These are phyloP conservation scores for Trichoderma asperellum DNA, from an alignment of 2,329 filamentous ascomycete genomes.

Conservation along the genomic window DNA sequence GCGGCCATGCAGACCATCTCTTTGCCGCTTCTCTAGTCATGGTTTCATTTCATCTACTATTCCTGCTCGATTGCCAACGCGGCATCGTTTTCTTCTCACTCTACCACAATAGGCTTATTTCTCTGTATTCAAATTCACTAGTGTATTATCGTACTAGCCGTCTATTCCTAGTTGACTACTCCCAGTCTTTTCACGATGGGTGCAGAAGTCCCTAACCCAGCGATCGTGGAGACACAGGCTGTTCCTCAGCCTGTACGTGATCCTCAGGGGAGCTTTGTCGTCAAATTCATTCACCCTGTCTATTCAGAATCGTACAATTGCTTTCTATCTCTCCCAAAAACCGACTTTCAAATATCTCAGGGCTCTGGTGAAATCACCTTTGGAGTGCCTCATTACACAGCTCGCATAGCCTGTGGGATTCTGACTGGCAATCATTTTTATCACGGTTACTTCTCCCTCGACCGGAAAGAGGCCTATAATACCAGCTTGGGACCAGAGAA, in stretches of 20 bases:
- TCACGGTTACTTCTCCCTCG: not conserved
- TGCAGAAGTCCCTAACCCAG: not conserved
- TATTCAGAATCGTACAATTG: not conserved
- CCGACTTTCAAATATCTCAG: not conserved
- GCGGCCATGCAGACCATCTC: not conserved
- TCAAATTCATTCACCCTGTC: not conserved
- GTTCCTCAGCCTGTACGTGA: not conserved
- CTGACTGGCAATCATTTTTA: not conserved
- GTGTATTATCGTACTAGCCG: not conserved
- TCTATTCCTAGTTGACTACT: not conserved
- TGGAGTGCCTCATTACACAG: not conserved
- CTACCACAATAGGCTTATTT: not conserved
- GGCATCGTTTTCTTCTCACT: not conserved
- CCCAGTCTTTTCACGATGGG: not conserved
- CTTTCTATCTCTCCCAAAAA: not conserved
- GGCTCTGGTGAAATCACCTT: not conserved
- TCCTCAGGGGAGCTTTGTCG: not conserved
- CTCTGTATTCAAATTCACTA: not conserved
- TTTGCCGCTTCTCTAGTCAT: not conserved
- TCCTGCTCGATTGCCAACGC: not conserved
- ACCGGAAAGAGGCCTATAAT: not conserved
- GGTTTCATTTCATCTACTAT: not conserved
- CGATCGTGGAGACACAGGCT: too few relatives aligned
- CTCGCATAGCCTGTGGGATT: not conserved
- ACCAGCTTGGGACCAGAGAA: not conserved